Conservation (phyloP, 73 alveolate species). For the Symbiodinium natans region DNA sequence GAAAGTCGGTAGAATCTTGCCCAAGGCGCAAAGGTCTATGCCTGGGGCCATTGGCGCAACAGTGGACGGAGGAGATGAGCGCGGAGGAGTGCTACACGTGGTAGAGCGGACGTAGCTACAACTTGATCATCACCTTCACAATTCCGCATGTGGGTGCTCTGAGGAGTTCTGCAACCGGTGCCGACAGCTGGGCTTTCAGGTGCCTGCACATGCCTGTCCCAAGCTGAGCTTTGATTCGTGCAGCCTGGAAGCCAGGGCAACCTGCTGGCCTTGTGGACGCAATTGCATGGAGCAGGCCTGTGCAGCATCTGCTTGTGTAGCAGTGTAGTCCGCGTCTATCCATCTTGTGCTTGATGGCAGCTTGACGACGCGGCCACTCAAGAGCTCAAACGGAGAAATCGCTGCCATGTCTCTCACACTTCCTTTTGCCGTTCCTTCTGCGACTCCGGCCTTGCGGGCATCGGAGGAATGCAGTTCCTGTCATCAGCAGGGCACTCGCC, state of each 20-base stretch:
- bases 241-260: too few relatives aligned
- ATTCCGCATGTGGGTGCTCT: not conserved
- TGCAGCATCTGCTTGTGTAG: too few relatives aligned
- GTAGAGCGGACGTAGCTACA: too few relatives aligned
- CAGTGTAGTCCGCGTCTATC: too few relatives aligned
- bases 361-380: too few relatives aligned
- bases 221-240: too few relatives aligned
- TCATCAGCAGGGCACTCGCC: not conserved
- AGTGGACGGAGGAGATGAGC: not conserved
- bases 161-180: conserved; percentile 15
- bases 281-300: not conserved
- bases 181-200: not conserved
- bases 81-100: not conserved
- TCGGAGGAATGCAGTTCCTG: not conserved
- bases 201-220: too few relatives aligned
- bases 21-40: conserved; percentile 3
- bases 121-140: not conserved
- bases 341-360: not conserved
- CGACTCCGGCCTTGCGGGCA: not conserved
- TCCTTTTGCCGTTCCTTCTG: not conserved
- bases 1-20: too few relatives aligned
- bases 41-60: not conserved
- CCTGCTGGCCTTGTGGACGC: conserved; percentile 8
- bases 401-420: not conserved
- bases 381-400: too few relatives aligned